Conservation (phyloP, 1,284 basidiomycete species). For the Pyrrhoderma noxium region DNA sequence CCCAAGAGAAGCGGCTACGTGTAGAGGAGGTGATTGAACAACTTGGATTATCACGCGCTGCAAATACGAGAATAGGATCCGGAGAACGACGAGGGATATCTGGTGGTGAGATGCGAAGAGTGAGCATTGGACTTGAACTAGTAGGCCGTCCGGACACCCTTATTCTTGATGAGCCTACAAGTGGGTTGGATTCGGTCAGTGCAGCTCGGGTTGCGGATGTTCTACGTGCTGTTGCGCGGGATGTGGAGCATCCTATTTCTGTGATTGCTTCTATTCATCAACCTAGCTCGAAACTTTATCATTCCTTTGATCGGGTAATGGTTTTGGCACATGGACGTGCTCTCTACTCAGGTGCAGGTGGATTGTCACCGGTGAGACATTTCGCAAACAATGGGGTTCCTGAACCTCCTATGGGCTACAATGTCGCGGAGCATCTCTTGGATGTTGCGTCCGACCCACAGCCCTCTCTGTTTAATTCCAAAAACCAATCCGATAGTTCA, state of each 20-base stretch:
- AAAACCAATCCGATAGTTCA: constrained; percentile 2
- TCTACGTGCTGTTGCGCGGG: constrained; percentile 66
- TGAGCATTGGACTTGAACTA: constrained; percentile 79
- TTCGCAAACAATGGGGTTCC: constrained; percentile 42
- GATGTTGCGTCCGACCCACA: constrained; percentile 72
- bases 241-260: constrained; percentile 43
- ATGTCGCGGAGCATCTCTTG: constrained; percentile 83
- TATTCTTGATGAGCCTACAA: constrained; percentile 79
- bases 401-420: constrained; percentile 66
- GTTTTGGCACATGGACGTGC: constrained; percentile 72
- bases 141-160: constrained; percentile 76
- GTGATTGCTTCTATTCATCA: constrained; percentile 87
- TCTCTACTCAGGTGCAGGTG: constrained; percentile 75
- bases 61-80: constrained; percentile 71
- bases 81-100: constrained; percentile 75
- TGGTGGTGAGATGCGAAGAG: constrained; percentile 79
- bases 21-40: constrained; percentile 66
- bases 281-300: constrained; percentile 79
- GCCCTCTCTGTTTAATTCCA: constrained; percentile 32
- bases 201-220: constrained; percentile 74
- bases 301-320: constrained; percentile 75
- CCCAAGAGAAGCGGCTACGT: constrained; percentile 58
- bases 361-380: constrained; percentile 54
- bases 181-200: constrained; percentile 80
- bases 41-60: constrained; percentile 66